Evolutionary conservation across 768 basidiomycete genomes (phyloP), one percentile per base, ranked within the genome.

Genomic region (Tulasnella sp.): DNA sequence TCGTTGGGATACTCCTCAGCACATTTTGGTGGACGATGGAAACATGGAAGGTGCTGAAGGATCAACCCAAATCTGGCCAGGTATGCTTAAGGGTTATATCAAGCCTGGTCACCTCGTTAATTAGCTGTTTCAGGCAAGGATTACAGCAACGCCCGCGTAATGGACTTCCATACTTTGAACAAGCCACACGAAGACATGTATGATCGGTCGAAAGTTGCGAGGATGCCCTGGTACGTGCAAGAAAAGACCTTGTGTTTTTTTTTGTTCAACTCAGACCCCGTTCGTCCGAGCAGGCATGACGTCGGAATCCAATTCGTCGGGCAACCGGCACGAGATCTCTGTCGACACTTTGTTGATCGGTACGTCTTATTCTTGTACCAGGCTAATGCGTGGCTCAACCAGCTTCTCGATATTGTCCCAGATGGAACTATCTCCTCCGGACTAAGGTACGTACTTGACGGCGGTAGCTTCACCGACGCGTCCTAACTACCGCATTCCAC

Each of bases 1-100:
- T 84, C 89, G 95, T 91, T 99, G 97, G 98, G 98, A 99, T 85
- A 97, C 97, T 0, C 91, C 97, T 3, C 97, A 97, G 81, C 98
- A 99, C 85, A 91, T 92, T 40, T 87, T 99, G 50, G 88, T 93
- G 20, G 98, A 99, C 83, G 96, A 98, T 84, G 90, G 90, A 72
- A 85, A 93, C n/a, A 76, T 86, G 8, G 83, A 82, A 24, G 89
- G 89, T 24, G 86, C 88, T 0, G 92, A 92, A 14, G 88, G 88
- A 18, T 86, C 89, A 28, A 91, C 92, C 84, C 86, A 86, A 2
- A 93, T 99, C 80, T 99, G 97, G 98, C 93, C 93, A 74, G 96
- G 96, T 92, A 85, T 82, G 86, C 82, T n/a, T 20, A 78, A 83
- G 79, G n/a, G 82, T 85, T 83, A n/a, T 24, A 78, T 83, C 42